These are phyloP conservation scores for Coniochaeta sp. DNA, from an alignment of 2,329 filamentous ascomycete genomes.

Conservation along the genomic window DNA sequence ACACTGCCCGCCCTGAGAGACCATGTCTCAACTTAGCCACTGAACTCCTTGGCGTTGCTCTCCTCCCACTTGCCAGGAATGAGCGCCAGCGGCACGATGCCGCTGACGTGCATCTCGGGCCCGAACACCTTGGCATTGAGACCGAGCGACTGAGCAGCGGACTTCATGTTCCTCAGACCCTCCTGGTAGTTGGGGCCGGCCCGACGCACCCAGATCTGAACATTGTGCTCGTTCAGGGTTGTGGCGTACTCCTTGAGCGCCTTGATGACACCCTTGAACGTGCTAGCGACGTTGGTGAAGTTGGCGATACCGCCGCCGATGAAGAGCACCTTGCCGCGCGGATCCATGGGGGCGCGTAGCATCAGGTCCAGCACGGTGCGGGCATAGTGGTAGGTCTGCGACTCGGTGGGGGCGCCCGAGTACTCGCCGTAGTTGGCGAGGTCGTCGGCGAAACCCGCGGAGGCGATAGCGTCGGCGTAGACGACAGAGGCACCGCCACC, in stretches of 20 bases:
- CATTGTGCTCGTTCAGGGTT: constrained; percentile 88
- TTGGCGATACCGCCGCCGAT: constrained; percentile 99
- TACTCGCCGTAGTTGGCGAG: constrained; percentile 99
- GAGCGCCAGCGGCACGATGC: constrained; percentile 91
- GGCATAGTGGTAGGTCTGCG: constrained; percentile 98
- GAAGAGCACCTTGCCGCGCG: constrained; percentile 97
- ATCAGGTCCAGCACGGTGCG: constrained; percentile 95
- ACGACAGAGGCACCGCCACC: constrained; percentile 99
- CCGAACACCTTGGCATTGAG: constrained; percentile 61
- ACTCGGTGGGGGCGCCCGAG: constrained; percentile 97
- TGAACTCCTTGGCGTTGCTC: constrained; percentile 55
- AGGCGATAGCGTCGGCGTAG: constrained; percentile 97
- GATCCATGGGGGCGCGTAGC: constrained; percentile 77
- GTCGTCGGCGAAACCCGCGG: constrained; percentile 88
- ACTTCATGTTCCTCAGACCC: constrained; percentile 99
- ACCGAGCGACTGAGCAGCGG: constrained; percentile 85
- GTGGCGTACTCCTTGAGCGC: constrained; percentile 85
- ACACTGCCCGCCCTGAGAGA: background rate
- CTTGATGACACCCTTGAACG: constrained; percentile 99
- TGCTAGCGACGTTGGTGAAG: constrained; percentile 99
- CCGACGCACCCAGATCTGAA: constrained; percentile 90
- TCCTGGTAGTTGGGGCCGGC: constrained; percentile 99
- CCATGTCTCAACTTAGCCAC: constrained; percentile 30
- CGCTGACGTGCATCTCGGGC: constrained; percentile 90
- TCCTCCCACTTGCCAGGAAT: constrained; percentile 56